Conservation (phyloP, 2,329 filamentous ascomycete genomes). For the Ascochyta viciae-villosae region DNA sequence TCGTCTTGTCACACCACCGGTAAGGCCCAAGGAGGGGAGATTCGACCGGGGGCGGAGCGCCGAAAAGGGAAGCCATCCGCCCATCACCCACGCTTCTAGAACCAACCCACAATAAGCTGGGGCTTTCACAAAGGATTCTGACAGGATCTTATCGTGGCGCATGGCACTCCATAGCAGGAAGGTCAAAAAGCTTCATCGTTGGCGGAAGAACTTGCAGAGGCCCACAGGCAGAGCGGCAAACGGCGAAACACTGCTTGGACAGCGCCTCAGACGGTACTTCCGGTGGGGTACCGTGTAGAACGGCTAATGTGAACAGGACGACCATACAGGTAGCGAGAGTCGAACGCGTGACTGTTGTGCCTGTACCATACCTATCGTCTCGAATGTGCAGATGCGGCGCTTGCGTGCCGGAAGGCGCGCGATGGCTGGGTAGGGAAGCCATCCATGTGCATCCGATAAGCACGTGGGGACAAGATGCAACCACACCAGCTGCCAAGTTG, state of each 20-base stretch:
- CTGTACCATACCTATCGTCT: neutral
- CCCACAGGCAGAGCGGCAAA: neutral
- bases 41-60: neutral
- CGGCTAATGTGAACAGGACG: neutral
- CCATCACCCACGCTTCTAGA: conserved; percentile 13
- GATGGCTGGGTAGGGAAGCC: neutral
- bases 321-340: neutral
- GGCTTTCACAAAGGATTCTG: neutral
- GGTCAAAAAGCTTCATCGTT: conserved; percentile 11
- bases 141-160: conserved; percentile 2
- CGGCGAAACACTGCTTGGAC: neutral
- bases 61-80: conserved; percentile 14
- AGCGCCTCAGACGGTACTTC: neutral
- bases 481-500: conserved; percentile 33
- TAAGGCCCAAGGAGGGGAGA: neutral
- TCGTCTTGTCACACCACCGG: neutral
- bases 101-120: neutral
- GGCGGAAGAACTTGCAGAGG: conserved; percentile 5
- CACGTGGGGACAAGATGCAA: conserved; percentile 43
- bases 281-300: conserved; percentile 12
- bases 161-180: conserved; percentile 1
- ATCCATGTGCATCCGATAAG: conserved; percentile 34
- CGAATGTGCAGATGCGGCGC: neutral
- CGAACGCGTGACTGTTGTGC: neutral
- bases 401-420: neutral